phyloP scores from a whole-genome alignment of 2,329 filamentous ascomycete genomes.

The Fusarium liriodendri region DNA sequence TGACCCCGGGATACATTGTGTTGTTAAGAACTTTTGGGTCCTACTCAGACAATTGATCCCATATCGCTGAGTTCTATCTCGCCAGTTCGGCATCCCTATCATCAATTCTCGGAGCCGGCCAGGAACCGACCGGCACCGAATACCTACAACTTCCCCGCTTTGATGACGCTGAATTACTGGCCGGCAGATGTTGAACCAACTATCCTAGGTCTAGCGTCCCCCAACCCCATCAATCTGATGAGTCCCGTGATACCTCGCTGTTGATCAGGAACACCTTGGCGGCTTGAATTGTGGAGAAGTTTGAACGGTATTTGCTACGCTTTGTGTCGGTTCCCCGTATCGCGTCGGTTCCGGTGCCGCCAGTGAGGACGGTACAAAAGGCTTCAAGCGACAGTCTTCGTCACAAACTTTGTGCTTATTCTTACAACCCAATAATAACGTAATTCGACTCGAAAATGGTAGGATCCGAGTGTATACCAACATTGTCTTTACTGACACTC shows the following conservation, averaged over 20 bases:
- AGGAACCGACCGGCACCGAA: slow-evolving; percentile 3
- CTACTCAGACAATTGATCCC: neutral
- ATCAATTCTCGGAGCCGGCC: neutral
- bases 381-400: neutral
- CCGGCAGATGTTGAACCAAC: neutral
- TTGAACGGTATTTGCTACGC: neutral
- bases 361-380: neutral
- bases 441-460: neutral
- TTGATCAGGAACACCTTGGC: neutral
- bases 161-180: neutral
- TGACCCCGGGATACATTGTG: neutral
- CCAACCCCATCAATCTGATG: neutral
- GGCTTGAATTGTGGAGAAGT: neutral
- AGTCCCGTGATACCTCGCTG: neutral
- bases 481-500: neutral
- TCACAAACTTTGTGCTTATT: neutral
- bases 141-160: neutral
- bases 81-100: neutral
- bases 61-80: neutral
- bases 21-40: neutral
- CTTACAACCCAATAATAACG: neutral
- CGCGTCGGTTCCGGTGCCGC: neutral
- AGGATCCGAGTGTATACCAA: no score
- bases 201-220: neutral
- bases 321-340: neutral